Conservation (phyloP, 1,284 basidiomycete genomes). For the Agaricales sp. region DNA sequence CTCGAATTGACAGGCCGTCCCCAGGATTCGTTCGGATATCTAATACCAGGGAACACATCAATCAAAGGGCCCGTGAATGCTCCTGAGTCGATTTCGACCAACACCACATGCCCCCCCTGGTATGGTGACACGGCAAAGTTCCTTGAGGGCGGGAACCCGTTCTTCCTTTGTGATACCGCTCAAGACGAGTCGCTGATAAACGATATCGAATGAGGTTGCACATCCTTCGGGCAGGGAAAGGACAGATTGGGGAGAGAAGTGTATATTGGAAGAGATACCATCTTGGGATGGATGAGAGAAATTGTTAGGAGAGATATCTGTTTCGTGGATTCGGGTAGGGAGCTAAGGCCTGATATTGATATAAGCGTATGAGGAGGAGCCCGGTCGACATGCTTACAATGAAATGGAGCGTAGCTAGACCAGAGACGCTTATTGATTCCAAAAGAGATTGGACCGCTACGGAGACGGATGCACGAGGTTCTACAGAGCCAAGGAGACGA, state of each 20-base stretch:
- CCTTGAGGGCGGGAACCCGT: background rate
- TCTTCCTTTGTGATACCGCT: background rate
- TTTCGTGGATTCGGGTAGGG: background rate
- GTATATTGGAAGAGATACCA: background rate
- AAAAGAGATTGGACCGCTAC: too few species aligned
- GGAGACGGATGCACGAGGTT: too few species aligned
- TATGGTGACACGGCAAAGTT: background rate
- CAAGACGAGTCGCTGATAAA: background rate
- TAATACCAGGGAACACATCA: background rate
- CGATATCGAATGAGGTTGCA: background rate
- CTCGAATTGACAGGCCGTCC: background rate
- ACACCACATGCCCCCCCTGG: background rate
- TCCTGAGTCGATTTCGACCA: background rate
- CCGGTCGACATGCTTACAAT: too few species aligned
- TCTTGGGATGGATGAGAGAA: background rate
- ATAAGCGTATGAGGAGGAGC: too few species aligned
- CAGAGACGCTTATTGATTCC: too few species aligned
- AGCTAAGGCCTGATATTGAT: too few species aligned
- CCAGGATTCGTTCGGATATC: background rate
- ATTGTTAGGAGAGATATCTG: background rate
- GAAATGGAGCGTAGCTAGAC: too few species aligned
- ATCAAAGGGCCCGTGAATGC: background rate
- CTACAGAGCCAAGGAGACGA: too few species aligned
- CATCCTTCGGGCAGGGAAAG: background rate
- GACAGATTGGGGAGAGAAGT: background rate